Percentiles rank a stretch among this genome's conserved stretches.
Conservation (phyloP, 495 filamentous ascomycete genomes). For the Symbiotaphrina buchneri region DNA sequence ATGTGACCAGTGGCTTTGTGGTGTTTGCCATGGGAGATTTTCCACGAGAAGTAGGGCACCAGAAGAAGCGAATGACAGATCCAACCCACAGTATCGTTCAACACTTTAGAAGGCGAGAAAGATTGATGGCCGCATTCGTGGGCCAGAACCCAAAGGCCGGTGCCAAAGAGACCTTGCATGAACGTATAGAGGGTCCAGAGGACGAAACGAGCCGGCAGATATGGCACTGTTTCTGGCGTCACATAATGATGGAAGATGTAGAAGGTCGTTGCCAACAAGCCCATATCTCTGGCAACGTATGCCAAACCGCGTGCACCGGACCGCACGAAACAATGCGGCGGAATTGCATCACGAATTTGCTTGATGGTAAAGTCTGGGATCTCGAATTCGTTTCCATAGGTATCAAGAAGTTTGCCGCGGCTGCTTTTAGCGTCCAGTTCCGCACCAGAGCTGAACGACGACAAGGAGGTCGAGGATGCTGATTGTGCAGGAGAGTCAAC, state of each 20-base stretch:
- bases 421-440: conserved; percentile 16
- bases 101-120: conserved; percentile 34
- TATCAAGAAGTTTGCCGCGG: conserved; percentile 21
- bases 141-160: conserved; percentile 48
- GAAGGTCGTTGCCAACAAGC: conserved; percentile 29
- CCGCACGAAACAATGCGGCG: conserved; percentile 38
- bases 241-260: conserved; percentile 42
- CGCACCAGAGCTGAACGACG: conserved; percentile 54
- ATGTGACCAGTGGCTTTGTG: conserved; percentile 41
- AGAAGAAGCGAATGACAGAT: conserved; percentile 38
- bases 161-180: conserved; percentile 40
- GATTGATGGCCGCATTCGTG: conserved; percentile 47
- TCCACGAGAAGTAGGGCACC: conserved; percentile 59
- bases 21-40: conserved; percentile 51
- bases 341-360: conserved; percentile 33
- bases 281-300: conserved; percentile 40
- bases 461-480: conserved; percentile 74
- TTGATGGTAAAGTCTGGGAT: conserved; percentile 52
- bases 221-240: conserved; percentile 38
- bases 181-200: conserved; percentile 40
- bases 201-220: conserved; percentile 18
- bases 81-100: conserved; percentile 49
- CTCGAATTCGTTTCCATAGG: conserved; percentile 46
- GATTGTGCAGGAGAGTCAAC: conserved; percentile 49
- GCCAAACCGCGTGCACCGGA: conserved; percentile 32